phyloP scores from a whole-genome alignment of 2,329 filamentous ascomycete genomes.

The Penicillium sp. region DNA sequence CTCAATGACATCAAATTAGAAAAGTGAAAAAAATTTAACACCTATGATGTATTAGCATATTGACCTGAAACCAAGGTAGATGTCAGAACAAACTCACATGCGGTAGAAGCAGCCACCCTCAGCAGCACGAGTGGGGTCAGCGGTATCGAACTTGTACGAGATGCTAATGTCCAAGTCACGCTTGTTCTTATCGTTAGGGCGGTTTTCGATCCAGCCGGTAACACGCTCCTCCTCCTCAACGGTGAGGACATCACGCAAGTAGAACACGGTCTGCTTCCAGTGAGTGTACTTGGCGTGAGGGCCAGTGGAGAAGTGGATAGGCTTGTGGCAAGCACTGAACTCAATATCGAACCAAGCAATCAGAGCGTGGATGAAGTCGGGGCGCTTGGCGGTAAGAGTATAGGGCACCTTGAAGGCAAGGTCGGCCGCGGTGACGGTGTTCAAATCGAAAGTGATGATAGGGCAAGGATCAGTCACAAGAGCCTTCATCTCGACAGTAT shows the following conservation, averaged over 20 bases:
- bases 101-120: constrained; percentile 77
- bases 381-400: constrained; percentile 72
- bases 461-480: constrained; percentile 87
- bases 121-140: constrained; percentile 67
- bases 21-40: constrained; percentile 27
- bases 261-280: constrained; percentile 99
- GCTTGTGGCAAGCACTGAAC: constrained; percentile 97
- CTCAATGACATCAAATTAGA: constrained; percentile 18
- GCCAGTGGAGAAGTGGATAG: constrained; percentile 92
- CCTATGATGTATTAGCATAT: constrained; percentile 8
- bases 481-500: constrained; percentile 96
- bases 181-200: constrained; percentile 90
- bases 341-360: constrained; percentile 99
- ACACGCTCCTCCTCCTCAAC: constrained; percentile 85
- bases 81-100: constrained; percentile 46
- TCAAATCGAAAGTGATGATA: constrained; percentile 86
- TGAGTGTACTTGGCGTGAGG: constrained; percentile 99
- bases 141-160: constrained; percentile 74
- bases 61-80: neutral
- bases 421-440: constrained; percentile 81
- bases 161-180: constrained; percentile 92
- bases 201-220: constrained; percentile 70
- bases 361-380: constrained; percentile 93
- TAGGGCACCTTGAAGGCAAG: constrained; percentile 81
- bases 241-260: constrained; percentile 88